A percentile compares a stretch with the other conserved stretches of the same genome.
Conservation (phyloP, 371 early-diverging fungal genomes). For the Actinomucor elegans region DNA sequence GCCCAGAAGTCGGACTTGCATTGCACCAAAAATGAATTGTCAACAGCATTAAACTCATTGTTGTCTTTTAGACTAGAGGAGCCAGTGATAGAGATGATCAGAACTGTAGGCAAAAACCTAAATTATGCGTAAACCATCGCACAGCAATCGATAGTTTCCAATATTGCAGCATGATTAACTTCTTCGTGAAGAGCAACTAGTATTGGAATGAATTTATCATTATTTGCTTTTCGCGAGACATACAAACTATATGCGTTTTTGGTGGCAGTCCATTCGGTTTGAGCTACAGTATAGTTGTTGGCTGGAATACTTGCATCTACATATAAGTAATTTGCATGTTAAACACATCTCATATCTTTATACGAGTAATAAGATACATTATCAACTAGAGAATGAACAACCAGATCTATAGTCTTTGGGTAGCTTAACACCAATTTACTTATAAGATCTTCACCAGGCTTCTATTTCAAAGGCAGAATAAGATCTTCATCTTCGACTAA, state of each 20-base stretch:
- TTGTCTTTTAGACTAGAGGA: constrained; percentile 1
- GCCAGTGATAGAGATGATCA: constrained; percentile 6
- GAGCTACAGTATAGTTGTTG: constrained; percentile 6
- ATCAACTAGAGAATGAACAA: constrained; percentile 17
- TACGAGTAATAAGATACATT: constrained; percentile 14
- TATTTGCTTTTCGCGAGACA: constrained; percentile 2
- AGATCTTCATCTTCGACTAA: constrained; percentile 3
- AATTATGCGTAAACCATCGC: not conserved
- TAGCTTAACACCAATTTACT: constrained; percentile 14
- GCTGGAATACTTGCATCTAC: constrained; percentile 12
- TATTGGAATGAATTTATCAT: constrained; percentile 6
- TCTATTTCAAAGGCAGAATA: constrained; percentile 17
- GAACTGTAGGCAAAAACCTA: constrained; percentile 11
- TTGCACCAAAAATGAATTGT: constrained; percentile 9
- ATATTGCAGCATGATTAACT: constrained; percentile 3
- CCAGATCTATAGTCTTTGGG: constrained; percentile 17
- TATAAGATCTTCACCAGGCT: constrained; percentile 15
- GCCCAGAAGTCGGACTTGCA: constrained; percentile 12
- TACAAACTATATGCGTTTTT: constrained; percentile 4
- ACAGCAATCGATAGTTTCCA: constrained; percentile 1
- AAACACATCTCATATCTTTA: constrained; percentile 11
- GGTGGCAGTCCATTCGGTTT: constrained; percentile 13
- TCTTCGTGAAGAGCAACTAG: constrained; percentile 13
- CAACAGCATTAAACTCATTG: constrained; percentile 5
- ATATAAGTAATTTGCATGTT: constrained; percentile 2